Percentiles rank a stretch among this genome's conserved stretches.
phyloP scores from a whole-genome alignment of 345 rosid species.

The Rhodomyrtus tomentosa region DNA sequence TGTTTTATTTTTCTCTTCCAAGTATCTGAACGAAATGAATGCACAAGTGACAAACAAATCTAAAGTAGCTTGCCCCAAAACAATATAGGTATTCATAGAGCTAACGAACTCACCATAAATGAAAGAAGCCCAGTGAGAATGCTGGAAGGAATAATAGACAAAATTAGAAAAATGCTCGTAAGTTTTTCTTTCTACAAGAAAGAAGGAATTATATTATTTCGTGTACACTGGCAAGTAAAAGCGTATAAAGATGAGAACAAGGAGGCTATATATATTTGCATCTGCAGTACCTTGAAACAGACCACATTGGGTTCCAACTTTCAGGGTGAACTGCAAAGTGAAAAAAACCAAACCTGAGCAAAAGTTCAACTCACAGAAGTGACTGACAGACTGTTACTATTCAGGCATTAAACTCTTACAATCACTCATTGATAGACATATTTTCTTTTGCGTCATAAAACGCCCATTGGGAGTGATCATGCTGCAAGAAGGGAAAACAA shows the following conservation, averaged over 20 bases:
- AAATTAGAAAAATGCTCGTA: not conserved
- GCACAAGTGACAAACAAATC: not conserved
- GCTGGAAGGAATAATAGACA: slow-evolving; percentile 37
- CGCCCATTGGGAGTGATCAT: slow-evolving; percentile 99
- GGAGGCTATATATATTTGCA: not conserved
- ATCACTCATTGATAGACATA: slow-evolving; percentile 98
- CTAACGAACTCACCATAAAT: slow-evolving; percentile 67
- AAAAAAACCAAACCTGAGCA: not conserved
- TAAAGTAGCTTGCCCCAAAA: not conserved
- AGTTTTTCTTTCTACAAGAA: not conserved
- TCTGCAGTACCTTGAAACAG: slow-evolving; percentile 71
- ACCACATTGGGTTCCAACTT: slow-evolving; percentile 99
- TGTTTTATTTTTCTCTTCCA: not conserved
- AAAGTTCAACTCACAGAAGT: not conserved
- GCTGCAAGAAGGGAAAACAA: slow-evolving; percentile 17
- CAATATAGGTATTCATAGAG: not conserved
- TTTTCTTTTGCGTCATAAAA: slow-evolving; percentile 91
- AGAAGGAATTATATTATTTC: not conserved
- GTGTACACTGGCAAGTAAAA: not conserved
- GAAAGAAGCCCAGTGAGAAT: slow-evolving; percentile 98
- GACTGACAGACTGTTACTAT: not conserved
- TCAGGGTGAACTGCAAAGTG: slow-evolving; percentile 85
- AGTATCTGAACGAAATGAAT: not conserved
- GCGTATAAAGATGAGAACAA: not conserved
- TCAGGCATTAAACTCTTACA: slow-evolving; percentile 40